Evolutionary conservation across 805 yeast species (phyloP), one percentile per base, ranked within the genome.

Genomic region (Lipomyces anomalus): DNA sequence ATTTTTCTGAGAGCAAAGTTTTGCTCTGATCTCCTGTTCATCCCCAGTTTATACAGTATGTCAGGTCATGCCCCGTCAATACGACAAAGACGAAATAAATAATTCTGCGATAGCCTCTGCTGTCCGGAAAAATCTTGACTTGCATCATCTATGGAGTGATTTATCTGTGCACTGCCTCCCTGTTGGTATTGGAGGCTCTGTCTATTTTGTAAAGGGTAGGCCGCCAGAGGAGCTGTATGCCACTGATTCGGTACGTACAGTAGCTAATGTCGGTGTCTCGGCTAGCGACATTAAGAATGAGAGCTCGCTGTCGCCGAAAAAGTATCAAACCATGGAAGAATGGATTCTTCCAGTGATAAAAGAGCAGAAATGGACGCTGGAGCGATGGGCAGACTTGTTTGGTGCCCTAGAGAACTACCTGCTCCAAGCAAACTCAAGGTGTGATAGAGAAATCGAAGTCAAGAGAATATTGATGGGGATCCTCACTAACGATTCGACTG

Each of bases 401-500:
- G 55, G 50, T 3, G 53, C 50, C 3, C 37, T 61, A 17, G 53
- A 54, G 22, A 32, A 36, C 6, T 46, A 38, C 9, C n/a, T n/a
- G n/a, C n/a, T n/a, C n/a, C n/a, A n/a, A n/a, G n/a, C n/a, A n/a
- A n/a, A n/a, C n/a, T n/a, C n/a, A n/a, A n/a, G n/a, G n/a, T n/a
- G n/a, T n/a, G n/a, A n/a, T n/a, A 37, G 41, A 22, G 38, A 35
- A 1, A 39, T 44, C 3, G 49, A 41, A 1, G 43, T 32, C 9
- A 50, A 48, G 24, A 53, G 73, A 16, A 38, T 69, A 4, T 52
- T 67, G 2, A 65, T 69, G 70, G 73, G 70, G 3, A 59, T 69
- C 64, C 61, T 65, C n/a, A 62, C 71, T 6, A 57, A 61, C 28
- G 73, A 69, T 45, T 64, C 70, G 2, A 68, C 73, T 2, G 64